Conservation (phyloP, 1,284 basidiomycete species). For the Cutaneotrichosporon mucoides region DNA sequence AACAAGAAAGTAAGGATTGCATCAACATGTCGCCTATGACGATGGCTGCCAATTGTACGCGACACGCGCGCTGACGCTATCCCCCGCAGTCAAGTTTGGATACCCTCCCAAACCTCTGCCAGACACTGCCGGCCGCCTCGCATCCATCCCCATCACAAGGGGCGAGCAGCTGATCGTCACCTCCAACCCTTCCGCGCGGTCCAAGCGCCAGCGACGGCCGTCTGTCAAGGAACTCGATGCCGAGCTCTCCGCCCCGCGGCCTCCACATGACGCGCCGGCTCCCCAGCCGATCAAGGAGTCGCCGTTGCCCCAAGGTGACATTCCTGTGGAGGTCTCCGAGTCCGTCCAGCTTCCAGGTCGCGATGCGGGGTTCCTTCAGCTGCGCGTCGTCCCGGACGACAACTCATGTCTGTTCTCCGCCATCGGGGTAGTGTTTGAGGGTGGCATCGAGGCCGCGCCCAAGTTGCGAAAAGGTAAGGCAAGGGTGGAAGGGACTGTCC, state of each 20-base stretch:
- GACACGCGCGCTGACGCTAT: not conserved
- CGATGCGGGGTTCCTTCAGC: conserved; percentile 47
- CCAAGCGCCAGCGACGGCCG: conserved; percentile 24
- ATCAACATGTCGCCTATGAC: not conserved
- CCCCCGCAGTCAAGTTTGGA: conserved; percentile 66
- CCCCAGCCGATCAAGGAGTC: conserved; percentile 14
- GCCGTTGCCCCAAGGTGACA: conserved; percentile 13
- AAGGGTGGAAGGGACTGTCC: too few relatives aligned
- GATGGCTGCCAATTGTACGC: too few relatives aligned
- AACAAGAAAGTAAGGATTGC: conserved; percentile 64
- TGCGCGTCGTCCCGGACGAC: conserved; percentile 82
- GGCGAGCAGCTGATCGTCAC: conserved; percentile 82
- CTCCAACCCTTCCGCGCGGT: conserved; percentile 39
- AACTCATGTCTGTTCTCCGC: conserved; percentile 90
- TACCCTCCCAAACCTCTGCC: conserved; percentile 74
- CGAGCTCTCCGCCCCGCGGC: conserved; percentile 31
- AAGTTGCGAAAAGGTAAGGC: conserved; percentile 37
- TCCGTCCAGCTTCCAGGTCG: conserved; percentile 46
- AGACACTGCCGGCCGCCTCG: conserved; percentile 64
- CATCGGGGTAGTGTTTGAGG: conserved; percentile 75
- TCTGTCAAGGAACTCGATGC: conserved; percentile 37
- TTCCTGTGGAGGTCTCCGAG: conserved; percentile 23
- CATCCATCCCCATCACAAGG: conserved; percentile 66
- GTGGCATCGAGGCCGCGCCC: conserved; percentile 59
- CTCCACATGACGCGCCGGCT: conserved; percentile 17